Evolutionary conservation across 805 yeast species (phyloP), one percentile per base, ranked within the genome.

Genomic region (Danielia reshetovae): DNA sequence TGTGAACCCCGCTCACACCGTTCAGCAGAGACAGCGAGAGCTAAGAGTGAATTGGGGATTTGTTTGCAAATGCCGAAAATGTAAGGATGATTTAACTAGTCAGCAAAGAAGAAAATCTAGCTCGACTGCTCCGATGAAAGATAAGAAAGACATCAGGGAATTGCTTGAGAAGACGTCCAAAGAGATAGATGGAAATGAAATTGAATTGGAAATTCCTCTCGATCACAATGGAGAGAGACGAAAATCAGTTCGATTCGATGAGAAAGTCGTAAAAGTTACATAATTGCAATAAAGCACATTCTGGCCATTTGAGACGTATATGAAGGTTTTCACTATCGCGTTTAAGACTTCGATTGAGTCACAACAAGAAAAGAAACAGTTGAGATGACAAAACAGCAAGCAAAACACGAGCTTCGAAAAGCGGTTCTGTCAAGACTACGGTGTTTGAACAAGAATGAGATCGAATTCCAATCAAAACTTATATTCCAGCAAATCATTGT

Each of bases 1-100:
- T 48, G 85, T 85, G 2, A 77, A 82, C 46, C 86, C 88, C 2
- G 54, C 62, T 5, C 79, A 75, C 47, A 74, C 77, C 2, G 74
- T 79, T 7, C 74, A 70, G 29, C 76, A 79, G 38, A 71, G 95
- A 43, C 78, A 76, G 48, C 56, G 82, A 43, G 79, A 75, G 43
- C 61, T 86, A 31, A 60, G 89, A 39, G 76, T 78, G 9, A 80
- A 81, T 47, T 86, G 87, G 85, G 95, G 95, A 4, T 86, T 86
- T 55, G 51, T 72, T 13, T 86, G 95, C 57, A 57, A 54, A 17
- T 86, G 95, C 54, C 48, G 57, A 9, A 73, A 81, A 43, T 86
- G 95, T 57, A 71, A 73, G 47, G 62, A 61, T 6, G 89, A 83
- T 42, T 52, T 68, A 23, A 62, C 63, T 33, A 42, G 30, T 1